These are phyloP conservation scores for Zasmidium cellare DNA, from an alignment of 2,329 filamentous ascomycete species.

Conservation along the genomic window DNA sequence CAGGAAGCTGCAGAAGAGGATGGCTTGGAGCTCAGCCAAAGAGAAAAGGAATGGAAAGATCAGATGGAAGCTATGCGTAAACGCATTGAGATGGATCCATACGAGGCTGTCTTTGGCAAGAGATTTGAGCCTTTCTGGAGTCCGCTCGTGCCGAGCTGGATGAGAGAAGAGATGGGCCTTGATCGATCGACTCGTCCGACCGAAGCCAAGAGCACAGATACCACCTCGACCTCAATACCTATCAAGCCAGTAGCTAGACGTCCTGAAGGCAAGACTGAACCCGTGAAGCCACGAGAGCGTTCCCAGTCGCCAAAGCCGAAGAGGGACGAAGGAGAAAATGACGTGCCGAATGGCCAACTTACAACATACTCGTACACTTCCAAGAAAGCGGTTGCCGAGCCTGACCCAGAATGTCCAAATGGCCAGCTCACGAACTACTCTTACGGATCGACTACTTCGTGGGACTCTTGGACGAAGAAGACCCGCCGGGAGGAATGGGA, in stretches of 20 bases:
- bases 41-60: slow-evolving; percentile 35
- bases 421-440: slow-evolving; percentile 25
- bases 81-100: slow-evolving; percentile 42
- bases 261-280: slow-evolving; percentile 4
- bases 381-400: slow-evolving; percentile 11
- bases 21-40: slow-evolving; percentile 30
- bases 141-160: slow-evolving; percentile 32
- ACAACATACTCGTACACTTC: slow-evolving; percentile 23
- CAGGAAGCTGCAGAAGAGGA: slow-evolving; percentile 13
- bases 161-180: slow-evolving; percentile 31
- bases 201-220: slow-evolving; percentile 5
- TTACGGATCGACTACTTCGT: slow-evolving; percentile 29
- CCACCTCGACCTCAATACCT: background rate
- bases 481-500: slow-evolving; percentile 33
- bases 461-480: slow-evolving; percentile 35
- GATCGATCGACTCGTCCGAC: slow-evolving; percentile 17
- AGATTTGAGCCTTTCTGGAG: slow-evolving; percentile 37
- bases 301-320: slow-evolving; percentile 1
- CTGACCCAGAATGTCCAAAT: slow-evolving; percentile 16
- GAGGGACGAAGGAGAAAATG: slow-evolving; percentile 6
- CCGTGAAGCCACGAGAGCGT: slow-evolving; percentile 3
- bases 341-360: slow-evolving; percentile 16
- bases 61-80: slow-evolving; percentile 36
- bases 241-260: slow-evolving; percentile 5
- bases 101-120: slow-evolving; percentile 45